Base-by-base conservation (phyloP, 176 grass and related monocot genomes). In the Dendrocalamus sinicus region DNA sequence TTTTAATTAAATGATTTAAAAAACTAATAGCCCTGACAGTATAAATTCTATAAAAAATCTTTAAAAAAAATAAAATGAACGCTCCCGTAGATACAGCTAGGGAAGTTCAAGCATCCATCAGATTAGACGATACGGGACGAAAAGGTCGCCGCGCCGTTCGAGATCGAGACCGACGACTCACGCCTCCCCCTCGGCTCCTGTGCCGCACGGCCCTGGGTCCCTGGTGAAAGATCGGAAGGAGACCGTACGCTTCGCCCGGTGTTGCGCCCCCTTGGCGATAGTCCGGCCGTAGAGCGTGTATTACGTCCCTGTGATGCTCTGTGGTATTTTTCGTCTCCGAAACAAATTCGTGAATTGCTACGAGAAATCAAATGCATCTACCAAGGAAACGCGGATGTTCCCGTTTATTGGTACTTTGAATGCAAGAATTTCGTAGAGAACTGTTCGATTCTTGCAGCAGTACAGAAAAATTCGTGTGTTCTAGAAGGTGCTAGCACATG, bases 71-170 rank as follows among this genome's bases (percentile, higher is more conserved):
- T 4, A 35, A 35, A 4, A 35, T 35, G 3, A 35, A 35, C 35
- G 35, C 35, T 35, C 4, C 35, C 3, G 2, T 43, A 43, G 40
- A 8, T 8, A 43, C 7, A 43, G 40, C 7, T 8, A 43, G 40
- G 1, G 41, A 43, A 43, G 7, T 43, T 43, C 41, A 82, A 61
- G 73, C 84, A 46, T 47, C 78, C 72, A 46, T 86, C 88, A 54
- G 37, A 62, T 82, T 78, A 35, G 72, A 50, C 30, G 84, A 69
- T 16, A 82, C 73, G 23, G 66, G 24, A 86, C 74, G 80, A 60
- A 35, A 23, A 55, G 72, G 23, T 72, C 22, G 57, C 50, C 41
- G 40, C 79, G 1, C 48, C 79, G 66, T 26, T 79, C 88, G 78
- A 86, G 83, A 40, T 28, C 13, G 19, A 77, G n/a, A 12, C 54